Conservation (phyloP, 768 basidiomycete species). For the Naganishia antarctica region DNA sequence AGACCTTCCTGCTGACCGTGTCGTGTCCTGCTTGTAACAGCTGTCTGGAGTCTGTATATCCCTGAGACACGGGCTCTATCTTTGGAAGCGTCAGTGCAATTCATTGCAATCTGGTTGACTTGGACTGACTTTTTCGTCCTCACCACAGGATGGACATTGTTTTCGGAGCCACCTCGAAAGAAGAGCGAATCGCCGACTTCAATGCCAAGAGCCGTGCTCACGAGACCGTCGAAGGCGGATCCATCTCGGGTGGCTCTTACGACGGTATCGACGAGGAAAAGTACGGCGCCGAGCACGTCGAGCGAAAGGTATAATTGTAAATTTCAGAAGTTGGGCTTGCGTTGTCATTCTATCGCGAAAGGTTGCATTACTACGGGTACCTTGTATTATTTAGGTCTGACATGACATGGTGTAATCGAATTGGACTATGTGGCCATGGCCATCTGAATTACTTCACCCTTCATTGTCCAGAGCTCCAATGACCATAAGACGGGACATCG, state of each 20-base stretch:
- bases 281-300: constrained; percentile 25
- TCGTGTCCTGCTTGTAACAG: neutral
- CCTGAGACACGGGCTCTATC: constrained; percentile 21
- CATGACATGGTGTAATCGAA: too few species aligned
- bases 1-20: too few species aligned
- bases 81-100: neutral
- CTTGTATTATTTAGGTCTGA: neutral
- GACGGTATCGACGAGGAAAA: constrained; percentile 27
- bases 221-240: constrained; percentile 7
- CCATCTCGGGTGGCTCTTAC: constrained; percentile 18
- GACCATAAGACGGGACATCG: too few species aligned
- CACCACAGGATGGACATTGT: constrained; percentile 34
- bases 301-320: constrained; percentile 17
- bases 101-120: neutral
- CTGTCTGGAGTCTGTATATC: constrained; percentile 24
- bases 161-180: constrained; percentile 40
- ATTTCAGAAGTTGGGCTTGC: neutral
- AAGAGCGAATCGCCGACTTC: constrained; percentile 39
- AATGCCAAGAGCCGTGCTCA: constrained; percentile 20
- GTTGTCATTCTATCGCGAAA: neutral
- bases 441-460: too few species aligned
- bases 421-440: too few species aligned
- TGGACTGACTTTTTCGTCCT: neutral
- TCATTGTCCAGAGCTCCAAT: too few species aligned
- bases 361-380: neutral